A percentile compares a stretch with the other conserved stretches of the same genome.
These are phyloP conservation scores for Coleophoma eucalyptorum DNA, from an alignment of 2,329 filamentous ascomycete genomes.

Conservation along the genomic window DNA sequence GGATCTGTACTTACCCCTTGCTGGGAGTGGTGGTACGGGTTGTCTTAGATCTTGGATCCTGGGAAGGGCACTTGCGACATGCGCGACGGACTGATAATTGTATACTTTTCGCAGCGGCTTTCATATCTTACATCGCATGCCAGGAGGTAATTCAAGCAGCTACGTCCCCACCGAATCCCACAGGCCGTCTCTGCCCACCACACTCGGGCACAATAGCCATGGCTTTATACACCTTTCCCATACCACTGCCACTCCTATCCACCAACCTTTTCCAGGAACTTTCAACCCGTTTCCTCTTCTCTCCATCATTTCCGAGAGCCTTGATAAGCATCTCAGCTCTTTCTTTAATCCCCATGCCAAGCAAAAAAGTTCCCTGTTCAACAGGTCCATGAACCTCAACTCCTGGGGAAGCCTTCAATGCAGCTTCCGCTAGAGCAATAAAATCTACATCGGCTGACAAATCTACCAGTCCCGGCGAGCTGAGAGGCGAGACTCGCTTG, in stretches of 20 bases:
- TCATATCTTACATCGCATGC: neutral
- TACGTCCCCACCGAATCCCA: conserved; percentile 81
- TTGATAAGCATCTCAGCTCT: conserved; percentile 65
- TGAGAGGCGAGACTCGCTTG: conserved; percentile 72
- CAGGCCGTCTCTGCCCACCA: conserved; percentile 67
- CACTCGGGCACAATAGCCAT: conserved; percentile 87
- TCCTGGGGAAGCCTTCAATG: conserved; percentile 67
- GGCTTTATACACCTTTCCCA: conserved; percentile 94
- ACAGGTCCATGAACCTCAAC: conserved; percentile 93
- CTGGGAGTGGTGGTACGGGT: no score
- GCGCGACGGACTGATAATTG: neutral
- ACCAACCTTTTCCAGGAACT: conserved; percentile 77
- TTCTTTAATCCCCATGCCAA: conserved; percentile 77
- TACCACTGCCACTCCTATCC: conserved; percentile 77
- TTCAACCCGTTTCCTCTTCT: conserved; percentile 59
- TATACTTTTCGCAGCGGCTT: neutral
- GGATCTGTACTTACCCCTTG: no score
- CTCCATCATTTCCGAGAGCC: conserved; percentile 36
- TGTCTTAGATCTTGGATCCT: neutral
- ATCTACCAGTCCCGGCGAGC: conserved; percentile 77
- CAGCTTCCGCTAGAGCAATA: conserved; percentile 76
- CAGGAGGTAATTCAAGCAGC: neutral
- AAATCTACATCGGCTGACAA: conserved; percentile 95
- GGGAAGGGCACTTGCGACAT: neutral
- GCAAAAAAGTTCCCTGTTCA: conserved; percentile 77